Conservation (phyloP, 345 rosid species). For the Isatis tinctoria region DNA sequence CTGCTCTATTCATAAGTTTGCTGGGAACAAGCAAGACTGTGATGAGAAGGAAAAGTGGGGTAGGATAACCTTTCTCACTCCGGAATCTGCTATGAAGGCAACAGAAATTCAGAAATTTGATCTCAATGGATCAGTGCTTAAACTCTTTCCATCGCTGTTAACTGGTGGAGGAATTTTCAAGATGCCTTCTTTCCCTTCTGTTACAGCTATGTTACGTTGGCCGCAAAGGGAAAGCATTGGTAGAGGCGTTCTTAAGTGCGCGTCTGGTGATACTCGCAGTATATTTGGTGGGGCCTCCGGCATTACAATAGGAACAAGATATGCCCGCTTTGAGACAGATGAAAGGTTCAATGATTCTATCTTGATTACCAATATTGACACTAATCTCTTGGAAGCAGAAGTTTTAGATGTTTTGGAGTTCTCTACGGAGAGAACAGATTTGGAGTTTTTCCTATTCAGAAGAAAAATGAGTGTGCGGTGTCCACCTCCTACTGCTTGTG, state of each 20-base stretch:
- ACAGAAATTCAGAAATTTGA: conserved; percentile 47
- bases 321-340: conserved; percentile 39
- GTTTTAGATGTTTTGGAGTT: conserved; percentile 46
- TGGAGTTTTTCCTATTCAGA: conserved; percentile 51
- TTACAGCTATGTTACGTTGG: conserved; percentile 68
- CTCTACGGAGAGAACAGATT: conserved; percentile 48
- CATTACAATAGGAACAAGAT: conserved; percentile 47
- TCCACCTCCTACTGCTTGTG: conserved; percentile 48
- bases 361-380: conserved; percentile 51
- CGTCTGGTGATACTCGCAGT: conserved; percentile 37
- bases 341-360: conserved; percentile 31
- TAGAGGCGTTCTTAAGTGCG: conserved; percentile 43
- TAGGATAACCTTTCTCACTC: conserved; percentile 68
- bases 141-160: conserved; percentile 47
- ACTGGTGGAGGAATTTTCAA: conserved; percentile 44
- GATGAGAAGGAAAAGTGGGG: conserved; percentile 75
- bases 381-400: conserved; percentile 60
- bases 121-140: conserved; percentile 55
- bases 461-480: conserved; percentile 39
- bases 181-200: conserved; percentile 58
- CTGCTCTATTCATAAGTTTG: conserved; percentile 52
- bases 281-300: conserved; percentile 39
- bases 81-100: conserved; percentile 71
- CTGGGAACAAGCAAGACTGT: conserved; percentile 37
- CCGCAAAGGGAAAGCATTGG: conserved; percentile 66